These are phyloP conservation scores for Przewalskia tangutica DNA, from an alignment of 257 asterid genomes.

Conservation along the genomic window DNA sequence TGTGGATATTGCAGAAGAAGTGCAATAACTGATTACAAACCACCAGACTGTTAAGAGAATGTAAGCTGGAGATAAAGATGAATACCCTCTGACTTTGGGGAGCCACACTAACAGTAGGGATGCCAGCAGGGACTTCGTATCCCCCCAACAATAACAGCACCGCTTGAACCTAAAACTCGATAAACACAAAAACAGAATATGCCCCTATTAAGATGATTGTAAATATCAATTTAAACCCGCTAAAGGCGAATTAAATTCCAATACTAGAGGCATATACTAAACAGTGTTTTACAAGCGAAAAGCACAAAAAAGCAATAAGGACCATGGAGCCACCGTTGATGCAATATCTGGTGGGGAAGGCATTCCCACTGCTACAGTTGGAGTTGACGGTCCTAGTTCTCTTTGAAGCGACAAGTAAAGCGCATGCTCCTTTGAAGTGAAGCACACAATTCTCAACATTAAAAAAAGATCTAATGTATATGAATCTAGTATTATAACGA, in stretches of 20 bases:
- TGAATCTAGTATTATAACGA: not conserved
- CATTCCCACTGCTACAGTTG: too few species aligned
- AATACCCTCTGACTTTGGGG: conserved; percentile 66
- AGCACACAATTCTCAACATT: not conserved
- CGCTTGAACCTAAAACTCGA: conserved; percentile 67
- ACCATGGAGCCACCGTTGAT: not conserved
- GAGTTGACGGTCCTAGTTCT: too few species aligned
- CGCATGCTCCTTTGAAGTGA: not conserved
- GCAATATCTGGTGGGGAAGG: too few species aligned
- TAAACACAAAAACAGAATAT: not conserved
- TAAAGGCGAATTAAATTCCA: not conserved
- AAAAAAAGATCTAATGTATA: not conserved
- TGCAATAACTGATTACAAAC: conserved; percentile 4
- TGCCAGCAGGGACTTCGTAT: conserved; percentile 64
- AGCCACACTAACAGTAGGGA: conserved; percentile 60
- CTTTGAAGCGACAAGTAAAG: not conserved
- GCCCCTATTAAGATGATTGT: not conserved
- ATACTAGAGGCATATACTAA: not conserved
- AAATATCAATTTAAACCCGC: not conserved
- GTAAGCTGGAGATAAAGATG: not conserved
- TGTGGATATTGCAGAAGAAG: conserved; percentile 18
- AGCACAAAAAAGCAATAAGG: not conserved
- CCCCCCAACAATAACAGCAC: conserved; percentile 86
- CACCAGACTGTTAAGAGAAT: conserved; percentile 4
- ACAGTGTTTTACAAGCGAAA: not conserved